Base-by-base conservation (phyloP, 495 filamentous ascomycete species). In the Margaritispora aquatica region DNA sequence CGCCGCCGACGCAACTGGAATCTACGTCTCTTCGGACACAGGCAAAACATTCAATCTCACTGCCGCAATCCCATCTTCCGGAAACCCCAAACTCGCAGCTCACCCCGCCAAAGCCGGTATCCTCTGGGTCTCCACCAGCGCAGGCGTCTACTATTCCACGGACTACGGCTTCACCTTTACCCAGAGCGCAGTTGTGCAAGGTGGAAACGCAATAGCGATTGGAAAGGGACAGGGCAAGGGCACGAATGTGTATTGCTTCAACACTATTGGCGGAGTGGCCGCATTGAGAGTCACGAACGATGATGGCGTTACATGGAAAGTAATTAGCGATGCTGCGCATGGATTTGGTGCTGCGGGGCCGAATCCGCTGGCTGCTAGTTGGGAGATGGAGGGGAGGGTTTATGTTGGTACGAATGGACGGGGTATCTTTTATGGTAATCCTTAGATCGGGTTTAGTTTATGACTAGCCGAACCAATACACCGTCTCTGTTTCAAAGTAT, bases 321-420 rank as follows among this genome's bases (percentile, higher is more conserved):
- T 81, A 41, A 75, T 84, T 41, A 78, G 69, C 29, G 72, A 83
- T 62, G 76, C 76, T 4, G 62, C 51, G 7, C 78, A 83, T 55
- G 78, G 80, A 2, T 82, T 84, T 58, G 81, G 80, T 7, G 62
- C 73, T 8, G 72, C 79, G 3, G 68, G 72, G 54, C 63, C 68
- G 46, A 77, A 74, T 58, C 71, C 66, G 48, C 63, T 82, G 13
- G 74, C 72, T 15, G 80, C 77, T 17, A 79, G 76, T 59, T 70
- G 71, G 51, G 77, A 77, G 26, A 71, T 71, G 2, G 72, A 73
- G 17, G 77, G 77, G 15, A 76, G 77, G 55, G 81, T 84, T 0
- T 84, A 76, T 56, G 71, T 84, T 20, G 82, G 81, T 0, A 84
- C 80, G 0, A 84, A 84, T 47, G 82, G 82, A 0, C 73, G 81